Base-by-base conservation (phyloP, 169 alveolate species). In the Ophryocystis elektroscirrha region DNA sequence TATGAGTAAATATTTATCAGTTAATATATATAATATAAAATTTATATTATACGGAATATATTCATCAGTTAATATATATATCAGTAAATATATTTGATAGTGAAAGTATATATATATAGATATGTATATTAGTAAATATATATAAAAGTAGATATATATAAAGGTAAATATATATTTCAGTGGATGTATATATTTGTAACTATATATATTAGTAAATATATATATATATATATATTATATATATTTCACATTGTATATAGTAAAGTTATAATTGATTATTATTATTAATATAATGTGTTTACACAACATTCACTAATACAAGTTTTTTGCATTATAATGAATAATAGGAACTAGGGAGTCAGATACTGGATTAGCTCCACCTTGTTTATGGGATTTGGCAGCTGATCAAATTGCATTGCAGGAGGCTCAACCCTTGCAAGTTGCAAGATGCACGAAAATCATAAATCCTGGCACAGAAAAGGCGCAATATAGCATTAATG, bases 321-420 rank as follows among this genome's bases (percentile, higher is more conserved):
- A 6, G 44, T 28, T 16, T 9, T 27, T 16, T 9, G 7, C 2
- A 9, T 47, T 5, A 5, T 16, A 9, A 2, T 45, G 1, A 22
- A n/a, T n/a, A n/a, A n/a, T n/a, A 69, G 78, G 96, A 16, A 81
- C 89, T n/a, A 78, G 91, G 63, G 98, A 94, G 64, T 77, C 94
- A 56, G 99, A 94, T 65, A 94, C 99, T 22, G 99, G 98, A 0
- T 74, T 93, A 19, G 81, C 93, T 35, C 89, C 89, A 0, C 98
- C 98, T 0, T 79, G 93, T 37, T 88, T 85, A 69, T 94, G 99
- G 99, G 96, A 90, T 50, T 50, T 90, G 38, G 87, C 79, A 20
- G 92, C 85, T 39, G 99, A 94, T 72, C 81, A 84, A 65, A 90
- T 79, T 71, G 76, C 83, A 69, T 68, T 87, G 71, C 84, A 81